Base-by-base conservation (phyloP, 768 basidiomycete genomes). In the Boletus subparvulus region DNA sequence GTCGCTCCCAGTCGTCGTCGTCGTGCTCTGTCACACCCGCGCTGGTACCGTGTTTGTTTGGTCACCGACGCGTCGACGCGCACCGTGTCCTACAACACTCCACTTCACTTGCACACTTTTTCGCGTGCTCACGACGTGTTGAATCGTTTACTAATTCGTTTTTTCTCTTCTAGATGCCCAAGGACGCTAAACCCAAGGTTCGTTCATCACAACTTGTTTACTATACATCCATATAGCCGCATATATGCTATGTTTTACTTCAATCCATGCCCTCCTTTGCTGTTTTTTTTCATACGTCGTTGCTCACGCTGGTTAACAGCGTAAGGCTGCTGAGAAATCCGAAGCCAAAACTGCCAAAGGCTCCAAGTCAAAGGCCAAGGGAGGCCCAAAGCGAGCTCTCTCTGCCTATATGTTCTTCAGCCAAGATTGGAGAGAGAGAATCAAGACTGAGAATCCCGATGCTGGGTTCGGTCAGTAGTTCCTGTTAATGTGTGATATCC, bases 391-490 rank as follows among this genome's bases (percentile, higher is more conserved):
- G 78, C 86, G 94, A 52, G 90, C 92, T 0, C 81, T 97, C 45
- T 97, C 94, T 32, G 94, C 96, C 40, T 98, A 97, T 79, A 97
- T 98, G 96, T 94, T 94, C 88, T 98, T 98, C 82, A 87, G 85
- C 65, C 91, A 94, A 73, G 95, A 94, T 74, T 90, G 92, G 91
- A 84, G 95, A 70, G 90, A 95, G 75, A 84, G 90, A 71, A 91
- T 98, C 82, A 96, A 95, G 86, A 69, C 83, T 55, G 94, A 97
- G 78, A 96, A 98, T 78, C 95, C 95, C 47, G 92, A 94, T 56
- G 94, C 92, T 30, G 82, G 88, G 54, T 98, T 98, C 69, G 95
- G 94, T 90, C 62, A 58, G 69, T 62, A 80, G 61, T 58, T 19
- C 45, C 21, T 14, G 12, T 35, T 47, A 17, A 10, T 36, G 49